Base-by-base conservation (phyloP, 148 eudicot species). In the Camellia granthamiana region DNA sequence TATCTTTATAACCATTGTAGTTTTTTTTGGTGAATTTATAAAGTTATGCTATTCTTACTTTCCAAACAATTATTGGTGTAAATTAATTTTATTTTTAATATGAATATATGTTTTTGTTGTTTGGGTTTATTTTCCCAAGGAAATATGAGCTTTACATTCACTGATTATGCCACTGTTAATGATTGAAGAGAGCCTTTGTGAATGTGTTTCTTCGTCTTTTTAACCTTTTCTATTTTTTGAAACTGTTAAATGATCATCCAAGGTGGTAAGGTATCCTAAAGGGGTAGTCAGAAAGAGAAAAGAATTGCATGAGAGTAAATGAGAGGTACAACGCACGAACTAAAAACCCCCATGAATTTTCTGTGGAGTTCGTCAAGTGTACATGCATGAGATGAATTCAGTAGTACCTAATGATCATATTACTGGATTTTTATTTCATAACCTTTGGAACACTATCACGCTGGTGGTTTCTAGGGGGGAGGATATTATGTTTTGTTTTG, bases 101-200 rank as follows among this genome's bases (percentile, higher is more conserved):
- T 11, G 44, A 23, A 23, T 23, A 30, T 65, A 23, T 3, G 4
- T 68, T 68, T n/a, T 9, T 41, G 72, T 42, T 13, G n/a, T 7
- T 56, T 11, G 13, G 60, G 60, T 43, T 19, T 69, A 3, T 12
- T 68, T 13, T 49, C 23, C 19, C 51, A 13, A 68, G 49, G 54
- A 69, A 46, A 44, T 69, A 69, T 69, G 16, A 15, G 51, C 9
- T 69, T 43, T 15, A 3, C 15, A 12, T 42, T 44, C 12, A 41
- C 46, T 56, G 56, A 12, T 51, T 4, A 13, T 30, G 38, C 38
- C n/a, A 30, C 14, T 16, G 11, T 71, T 71, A 19, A 23, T 52
- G 76, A 56, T 72, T 72, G 76, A 72, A 72, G 44, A 52, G 60
- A 72, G 76, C 54, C 44, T 52, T 72, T 23, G 61, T 4, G 51